Base-by-base conservation (phyloP, 345 rosid species). In the Carallia brachiata region DNA sequence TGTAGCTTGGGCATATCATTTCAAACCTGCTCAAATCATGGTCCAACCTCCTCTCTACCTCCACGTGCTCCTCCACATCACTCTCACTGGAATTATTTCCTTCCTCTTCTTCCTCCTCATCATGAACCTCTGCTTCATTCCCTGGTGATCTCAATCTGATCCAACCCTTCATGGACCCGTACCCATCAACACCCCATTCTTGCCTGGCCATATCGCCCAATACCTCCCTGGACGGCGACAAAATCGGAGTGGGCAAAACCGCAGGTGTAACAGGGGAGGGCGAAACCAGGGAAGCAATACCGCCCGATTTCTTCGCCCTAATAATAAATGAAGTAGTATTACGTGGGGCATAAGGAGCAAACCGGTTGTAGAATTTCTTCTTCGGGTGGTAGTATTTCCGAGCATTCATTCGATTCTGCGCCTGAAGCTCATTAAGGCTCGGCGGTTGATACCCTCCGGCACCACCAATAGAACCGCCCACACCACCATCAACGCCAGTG, bases 141-240 rank as follows among this genome's bases (percentile, higher is more conserved):
- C 91, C 92, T 10, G 86, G 88, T n/a, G 91, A 89, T 48, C 96
- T 71, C 7, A 95, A 80, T 83, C 98, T 79, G 62, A 95, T 95
- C 80, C 92, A 58, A 15, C 99, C 99, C 71, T 95, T 95, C 99
- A 95, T 95, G 6, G 98, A 90, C 15, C 99, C 99, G 69, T 95
- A 95, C n/a, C 99, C 99, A 79, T 95, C 97, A 67, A 95, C 99
- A 0, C 99, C 97, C 97, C 98, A 95, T 64, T 95, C 96, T 77
- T 95, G 98, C 80, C 92, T 92, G 0, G 98, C 99, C 96, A 86
- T 90, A 70, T 92, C 99, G 18, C 93, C 99, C 67, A 95, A 73
- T 0, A 92, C 90, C 86, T 95, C 99, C 77, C 93, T 84, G 0
- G 98, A 88, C 0, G 97, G 99, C 0, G 97, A 92, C 36, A 92